Evolutionary conservation across 352 stramenopile genomes (phyloP).

Genomic region (Aphanomyces astaci): DNA sequence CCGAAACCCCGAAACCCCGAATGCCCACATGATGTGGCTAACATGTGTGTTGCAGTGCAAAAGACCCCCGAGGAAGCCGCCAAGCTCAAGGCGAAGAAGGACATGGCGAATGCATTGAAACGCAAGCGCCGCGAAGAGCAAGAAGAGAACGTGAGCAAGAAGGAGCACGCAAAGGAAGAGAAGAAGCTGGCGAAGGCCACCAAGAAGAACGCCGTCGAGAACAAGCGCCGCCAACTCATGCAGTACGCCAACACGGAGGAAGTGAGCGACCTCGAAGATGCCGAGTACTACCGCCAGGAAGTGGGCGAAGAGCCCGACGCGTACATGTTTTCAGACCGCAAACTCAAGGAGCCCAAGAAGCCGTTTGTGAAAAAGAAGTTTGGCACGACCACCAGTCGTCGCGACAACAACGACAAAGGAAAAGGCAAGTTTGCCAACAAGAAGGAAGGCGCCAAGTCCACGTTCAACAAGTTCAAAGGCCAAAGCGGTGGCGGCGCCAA

Average conservation of each 20-base stretch:
- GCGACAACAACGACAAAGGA: neutral
- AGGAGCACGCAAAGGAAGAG: constrained; percentile 68
- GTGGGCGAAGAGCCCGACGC: constrained; percentile 71
- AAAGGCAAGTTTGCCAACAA: constrained; percentile 1
- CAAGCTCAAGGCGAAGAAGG: constrained; percentile 70
- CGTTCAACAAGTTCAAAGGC: constrained; percentile 25
- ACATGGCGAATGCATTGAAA: constrained; percentile 61
- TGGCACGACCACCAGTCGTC: neutral
- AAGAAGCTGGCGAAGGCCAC: constrained; percentile 63
- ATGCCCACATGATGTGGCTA: neutral
- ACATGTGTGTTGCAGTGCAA: constrained; percentile 44
- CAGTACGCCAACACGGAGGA: constrained; percentile 31
- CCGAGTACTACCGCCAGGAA: constrained; percentile 76
- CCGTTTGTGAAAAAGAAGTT: neutral
- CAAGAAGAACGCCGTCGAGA: constrained; percentile 23
- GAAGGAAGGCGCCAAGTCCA: constrained; percentile 8
- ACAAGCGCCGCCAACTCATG: constrained; percentile 26
- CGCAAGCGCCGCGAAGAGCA: constrained; percentile 83
- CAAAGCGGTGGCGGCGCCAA: neutral
- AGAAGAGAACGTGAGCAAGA: constrained; percentile 82
- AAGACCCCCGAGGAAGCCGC: constrained; percentile 82
- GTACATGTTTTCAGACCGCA: constrained; percentile 70
- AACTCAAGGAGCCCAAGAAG: neutral
- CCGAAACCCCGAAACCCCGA: no score
- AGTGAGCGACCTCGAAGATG: constrained; percentile 63